Evolutionary conservation across 371 early-diverging fungal genomes (phyloP).

Genomic region (Neoconidiobolus thromboides): DNA sequence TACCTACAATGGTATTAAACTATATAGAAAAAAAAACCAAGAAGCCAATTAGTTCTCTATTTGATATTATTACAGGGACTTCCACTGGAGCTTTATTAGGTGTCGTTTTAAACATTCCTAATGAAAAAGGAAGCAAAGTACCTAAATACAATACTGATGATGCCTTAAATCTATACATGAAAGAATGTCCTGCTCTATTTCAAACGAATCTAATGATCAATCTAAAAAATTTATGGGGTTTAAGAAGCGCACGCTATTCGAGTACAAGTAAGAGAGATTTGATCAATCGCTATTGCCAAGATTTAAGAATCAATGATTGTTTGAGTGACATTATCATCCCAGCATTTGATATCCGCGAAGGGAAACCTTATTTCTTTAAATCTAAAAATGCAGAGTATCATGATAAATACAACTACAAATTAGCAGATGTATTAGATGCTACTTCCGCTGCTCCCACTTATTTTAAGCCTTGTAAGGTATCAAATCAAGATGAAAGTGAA

Average conservation of each 20-base stretch:
- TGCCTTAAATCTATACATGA: neutral
- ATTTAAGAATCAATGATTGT: neutral
- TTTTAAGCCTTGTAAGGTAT: slow-evolving; percentile 5
- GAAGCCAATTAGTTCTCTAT: neutral
- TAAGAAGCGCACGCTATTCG: neutral
- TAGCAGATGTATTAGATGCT: slow-evolving; percentile 5
- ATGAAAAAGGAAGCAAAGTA: neutral
- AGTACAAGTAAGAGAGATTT: neutral
- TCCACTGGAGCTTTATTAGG: slow-evolving; percentile 7
- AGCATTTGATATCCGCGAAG: neutral
- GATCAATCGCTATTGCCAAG: neutral
- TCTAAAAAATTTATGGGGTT: neutral
- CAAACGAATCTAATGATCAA: neutral
- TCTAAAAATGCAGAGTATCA: neutral
- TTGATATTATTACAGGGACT: slow-evolving; percentile 7
- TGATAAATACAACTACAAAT: neutral
- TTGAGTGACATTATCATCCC: neutral
- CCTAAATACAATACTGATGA: neutral
- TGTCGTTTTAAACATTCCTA: neutral
- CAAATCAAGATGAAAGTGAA: neutral
- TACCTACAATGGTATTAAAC: slow-evolving; percentile 5
- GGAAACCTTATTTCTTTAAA: slow-evolving; percentile 1
- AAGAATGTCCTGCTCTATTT: neutral
- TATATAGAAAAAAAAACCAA: neutral
- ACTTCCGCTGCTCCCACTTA: slow-evolving; percentile 9